Evolutionary conservation across 106 monocot species (phyloP).

Genomic region (Alisma plantagoaquatica): DNA sequence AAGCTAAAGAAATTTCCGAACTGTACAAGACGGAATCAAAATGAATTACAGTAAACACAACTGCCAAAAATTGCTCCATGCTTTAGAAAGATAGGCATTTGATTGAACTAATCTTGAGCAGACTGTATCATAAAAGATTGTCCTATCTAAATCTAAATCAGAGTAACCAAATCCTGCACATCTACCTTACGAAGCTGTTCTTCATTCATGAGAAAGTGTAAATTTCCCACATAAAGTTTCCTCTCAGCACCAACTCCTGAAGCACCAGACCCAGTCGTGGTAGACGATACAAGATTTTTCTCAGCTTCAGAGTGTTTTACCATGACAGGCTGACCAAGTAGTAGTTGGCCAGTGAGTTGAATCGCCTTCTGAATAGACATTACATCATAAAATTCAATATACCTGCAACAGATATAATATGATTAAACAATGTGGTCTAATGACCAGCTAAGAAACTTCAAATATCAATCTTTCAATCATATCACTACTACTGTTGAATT

Average conservation of each 20-base stretch:
- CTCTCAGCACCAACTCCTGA: constrained; percentile 36
- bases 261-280: constrained; percentile 15
- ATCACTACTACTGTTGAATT: too few relatives aligned
- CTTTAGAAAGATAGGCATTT: too few relatives aligned
- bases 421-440: neutral
- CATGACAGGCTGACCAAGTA: constrained; percentile 91
- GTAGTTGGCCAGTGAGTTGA: constrained; percentile 47
- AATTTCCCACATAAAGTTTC: constrained; percentile 83
- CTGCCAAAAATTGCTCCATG: too few relatives aligned
- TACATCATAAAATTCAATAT: constrained; percentile 89
- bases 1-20: too few relatives aligned
- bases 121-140: too few relatives aligned
- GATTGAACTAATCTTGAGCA: too few relatives aligned
- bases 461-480: too few relatives aligned
- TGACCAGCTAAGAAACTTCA: too few relatives aligned
- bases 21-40: too few relatives aligned
- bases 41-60: too few relatives aligned
- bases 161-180: too few relatives aligned
- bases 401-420: constrained; percentile 23
- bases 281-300: constrained; percentile 84
- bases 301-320: constrained; percentile 92
- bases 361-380: constrained; percentile 63
- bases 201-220: constrained; percentile 73
- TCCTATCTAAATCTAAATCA: too few relatives aligned
- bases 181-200: constrained; percentile 60